phyloP scores from a whole-genome alignment of 1,139 yeast species.

The Pneumocystis canis region DNA sequence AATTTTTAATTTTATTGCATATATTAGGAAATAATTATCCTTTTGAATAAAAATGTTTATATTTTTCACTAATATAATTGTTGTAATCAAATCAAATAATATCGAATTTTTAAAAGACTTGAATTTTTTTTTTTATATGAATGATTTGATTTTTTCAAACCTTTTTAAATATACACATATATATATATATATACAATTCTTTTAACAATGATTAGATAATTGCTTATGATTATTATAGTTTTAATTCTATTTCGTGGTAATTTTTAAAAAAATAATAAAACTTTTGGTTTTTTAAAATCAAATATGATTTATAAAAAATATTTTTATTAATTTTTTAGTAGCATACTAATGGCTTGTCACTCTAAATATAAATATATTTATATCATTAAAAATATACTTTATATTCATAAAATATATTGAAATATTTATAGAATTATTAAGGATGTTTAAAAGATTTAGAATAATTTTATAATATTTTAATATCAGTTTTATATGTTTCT shows the following conservation, averaged over 20 bases:
- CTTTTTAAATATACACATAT: too few species aligned
- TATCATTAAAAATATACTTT: not conserved
- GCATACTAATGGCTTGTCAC: conserved; percentile 55
- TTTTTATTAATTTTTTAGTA: conserved; percentile 57
- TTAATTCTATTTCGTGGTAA: conserved; percentile 62
- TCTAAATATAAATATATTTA: conserved; percentile 61
- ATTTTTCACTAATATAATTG: conserved; percentile 38
- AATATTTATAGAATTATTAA: conserved; percentile 80
- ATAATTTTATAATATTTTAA: not conserved
- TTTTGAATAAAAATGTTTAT: not conserved
- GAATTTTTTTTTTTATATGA: conserved; percentile 28
- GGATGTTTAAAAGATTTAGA: conserved; percentile 37
- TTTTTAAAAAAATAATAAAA: conserved; percentile 47
- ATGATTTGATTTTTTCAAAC: conserved; percentile 32
- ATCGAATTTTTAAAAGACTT: not conserved
- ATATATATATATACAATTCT: too few species aligned
- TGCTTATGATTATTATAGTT: conserved; percentile 86
- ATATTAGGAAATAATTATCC: conserved; percentile 62
- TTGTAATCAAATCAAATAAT: conserved; percentile 72
- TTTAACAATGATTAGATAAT: conserved; percentile 75
- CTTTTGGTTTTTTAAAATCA: conserved; percentile 52
- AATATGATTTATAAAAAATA: conserved; percentile 59
- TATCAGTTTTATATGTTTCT: not conserved
- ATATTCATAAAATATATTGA: conserved; percentile 29
- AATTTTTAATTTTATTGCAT: conserved; percentile 74